Evolutionary conservation across 2,329 filamentous ascomycete species (phyloP), one percentile per base, ranked within the genome.

Genomic region (Fusarium tjaetaba): DNA sequence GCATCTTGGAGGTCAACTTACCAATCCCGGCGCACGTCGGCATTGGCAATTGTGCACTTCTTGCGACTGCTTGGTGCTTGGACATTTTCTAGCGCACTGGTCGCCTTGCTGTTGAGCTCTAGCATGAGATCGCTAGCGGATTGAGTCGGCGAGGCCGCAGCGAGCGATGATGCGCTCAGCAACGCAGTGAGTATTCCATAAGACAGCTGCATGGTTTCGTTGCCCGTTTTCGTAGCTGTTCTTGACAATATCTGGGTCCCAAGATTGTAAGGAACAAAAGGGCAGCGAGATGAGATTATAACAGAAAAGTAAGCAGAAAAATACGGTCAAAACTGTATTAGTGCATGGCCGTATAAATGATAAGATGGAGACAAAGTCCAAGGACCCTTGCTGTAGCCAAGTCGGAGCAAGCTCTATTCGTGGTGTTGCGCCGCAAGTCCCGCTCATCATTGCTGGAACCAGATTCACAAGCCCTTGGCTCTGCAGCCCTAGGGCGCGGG

Each of bases 41-140:
- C 65, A 4, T 68, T 61, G 5, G 42, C 20, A 4, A 68, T 68
- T 15, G 46, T 53, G 15, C 63, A 68, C 20, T 48, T 68, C 41
- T 53, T 61, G 5, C 14, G 24, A 2, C 16, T 42, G 0, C 22
- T 20, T 0, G 36, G 18, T 7, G 7, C 5, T 1, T 53, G 46
- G 7, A 2, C 13, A 8, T 9, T 32, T 2, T 61, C 24, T 6
- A 68, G 36, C 13, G 53, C 53, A 22, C 8, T 14, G 0, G 22
- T 39, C 5, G 65, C 65, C 8, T 61, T 53, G 2, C 32, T 2
- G 11, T 68, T 68, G 2, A 68, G 63, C 5, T 51, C n/a, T 2
- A 48, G 18, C 18, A 68, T 8, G 7, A 68, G 26, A 9, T 68
- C 46, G 5, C 13, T 13, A 5, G 53, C 41, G 0, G 53, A 61